Base-by-base conservation (phyloP, 176 grass and related monocot genomes). In the Triticum urartu region DNA sequence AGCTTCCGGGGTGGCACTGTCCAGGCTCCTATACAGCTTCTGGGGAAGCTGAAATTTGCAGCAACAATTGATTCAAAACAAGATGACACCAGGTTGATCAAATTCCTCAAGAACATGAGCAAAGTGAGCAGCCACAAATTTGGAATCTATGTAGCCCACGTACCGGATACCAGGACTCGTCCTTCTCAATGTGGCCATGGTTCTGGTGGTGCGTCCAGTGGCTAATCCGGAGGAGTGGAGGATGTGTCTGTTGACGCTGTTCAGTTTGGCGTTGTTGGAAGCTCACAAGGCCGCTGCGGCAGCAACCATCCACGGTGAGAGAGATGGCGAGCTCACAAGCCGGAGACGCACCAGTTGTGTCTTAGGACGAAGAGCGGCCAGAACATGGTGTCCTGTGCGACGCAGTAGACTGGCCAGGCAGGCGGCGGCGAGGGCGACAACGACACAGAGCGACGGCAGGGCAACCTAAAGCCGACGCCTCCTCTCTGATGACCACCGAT, bases 171-270 rank as follows among this genome's bases (percentile, higher is more conserved):
- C 92, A 39, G 1, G 92, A 94, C 33, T 93, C 92, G 28, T 93
- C 92, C 1, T 88, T 93, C 78, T 93, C 91, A 14, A 93, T 82
- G 25, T 98, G 95, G 21, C 95, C 95, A 4, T 98, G 95, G 80
- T 98, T 90, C 82, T 98, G 95, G 78, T 98, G 95, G 79, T 98
- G 95, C 15, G 95, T 95, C 88, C 95, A 91, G 72, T 98, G 95
- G 87, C 95, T 98, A 82, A 98, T 98, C 81, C 93, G 79, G 92
- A 91, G 32, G 87, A 90, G 78, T 94, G 90, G 79, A 90, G 90
- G 64, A 95, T 89, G 91, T 94, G 93, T 1, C 93, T 91, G 10
- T 91, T 76, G 43, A 95, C 86, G 18, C 91, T 95, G 79, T 95
- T 92, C 25, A 94, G 81, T 58, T 80, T 94, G 14, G 65, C 9